These are phyloP conservation scores for Phaeoacremonium minimum DNA, from an alignment of 2,329 filamentous ascomycete species.

Conservation along the genomic window DNA sequence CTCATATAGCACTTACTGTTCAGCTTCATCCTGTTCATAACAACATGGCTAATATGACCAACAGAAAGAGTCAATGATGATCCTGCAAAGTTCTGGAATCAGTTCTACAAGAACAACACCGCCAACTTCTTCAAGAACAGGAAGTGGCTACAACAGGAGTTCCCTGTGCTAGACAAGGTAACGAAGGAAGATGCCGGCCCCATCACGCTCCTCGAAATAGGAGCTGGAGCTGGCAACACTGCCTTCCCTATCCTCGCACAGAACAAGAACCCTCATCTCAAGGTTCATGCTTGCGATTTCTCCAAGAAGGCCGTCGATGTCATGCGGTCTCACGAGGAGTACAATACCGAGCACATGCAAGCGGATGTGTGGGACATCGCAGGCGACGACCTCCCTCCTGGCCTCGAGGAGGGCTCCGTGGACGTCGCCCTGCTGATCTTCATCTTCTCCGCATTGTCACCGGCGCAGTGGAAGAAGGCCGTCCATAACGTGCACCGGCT, in stretches of 20 bases:
- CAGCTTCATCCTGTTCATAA: conserved; percentile 5
- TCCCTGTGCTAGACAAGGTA: conserved; percentile 77
- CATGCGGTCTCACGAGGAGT: conserved; percentile 76
- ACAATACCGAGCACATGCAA: conserved; percentile 67
- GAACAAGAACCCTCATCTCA: conserved; percentile 78
- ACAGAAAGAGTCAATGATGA: conserved; percentile 79
- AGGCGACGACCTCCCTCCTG: conserved; percentile 68
- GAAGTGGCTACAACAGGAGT: conserved; percentile 96
- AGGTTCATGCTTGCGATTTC: conserved; percentile 92
- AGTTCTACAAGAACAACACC: conserved; percentile 97
- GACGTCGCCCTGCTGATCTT: conserved; percentile 95
- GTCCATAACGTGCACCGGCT: conserved; percentile 76
- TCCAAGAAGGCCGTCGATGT: conserved; percentile 92
- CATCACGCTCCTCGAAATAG: conserved; percentile 78
- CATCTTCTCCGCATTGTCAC: conserved; percentile 89
- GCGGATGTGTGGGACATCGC: conserved; percentile 96
- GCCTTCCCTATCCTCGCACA: conserved; percentile 84
- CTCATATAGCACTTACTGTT: conserved; percentile 5
- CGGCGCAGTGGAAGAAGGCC: conserved; percentile 77
- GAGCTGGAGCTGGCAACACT: conserved; percentile 93
- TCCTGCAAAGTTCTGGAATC: conserved; percentile 95
- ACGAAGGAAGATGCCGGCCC: conserved; percentile 66
- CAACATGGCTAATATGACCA: conserved; percentile 30
- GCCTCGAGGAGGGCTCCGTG: conserved; percentile 71
- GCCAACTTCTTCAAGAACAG: conserved; percentile 98